A percentile compares a stretch with the other conserved stretches of the same genome.
These are phyloP conservation scores for Fonsecaea pedrosoi DNA, from an alignment of 2,329 filamentous ascomycete species.

Conservation along the genomic window DNA sequence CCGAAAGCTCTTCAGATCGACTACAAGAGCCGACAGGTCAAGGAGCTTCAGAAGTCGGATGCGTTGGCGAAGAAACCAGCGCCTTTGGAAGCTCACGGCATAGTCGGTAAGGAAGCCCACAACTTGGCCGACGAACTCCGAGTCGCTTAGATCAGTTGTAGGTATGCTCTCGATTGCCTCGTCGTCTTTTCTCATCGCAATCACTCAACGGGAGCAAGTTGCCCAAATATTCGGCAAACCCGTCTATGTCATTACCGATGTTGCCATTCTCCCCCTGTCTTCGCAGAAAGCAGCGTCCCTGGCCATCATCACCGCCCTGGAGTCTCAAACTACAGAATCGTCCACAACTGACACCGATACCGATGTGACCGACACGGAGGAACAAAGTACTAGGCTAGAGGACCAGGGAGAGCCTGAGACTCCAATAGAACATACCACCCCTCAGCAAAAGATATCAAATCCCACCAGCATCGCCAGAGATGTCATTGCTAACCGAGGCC, in stretches of 20 bases:
- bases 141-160: constrained; percentile 48
- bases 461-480: constrained; percentile 76
- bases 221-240: constrained; percentile 82
- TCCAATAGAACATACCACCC: constrained; percentile 17
- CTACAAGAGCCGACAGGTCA: constrained; percentile 67
- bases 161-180: constrained; percentile 84
- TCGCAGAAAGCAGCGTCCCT: constrained; percentile 75
- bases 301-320: constrained; percentile 62
- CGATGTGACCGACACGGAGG: constrained; percentile 43
- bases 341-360: constrained; percentile 38
- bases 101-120: constrained; percentile 60
- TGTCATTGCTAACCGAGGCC: constrained; percentile 81
- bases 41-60: constrained; percentile 47
- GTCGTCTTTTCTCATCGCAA: constrained; percentile 82
- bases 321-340: constrained; percentile 17
- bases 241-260: constrained; percentile 85
- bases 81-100: constrained; percentile 58
- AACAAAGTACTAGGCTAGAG: constrained; percentile 27
- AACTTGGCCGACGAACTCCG: background rate
- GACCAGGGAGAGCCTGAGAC: constrained; percentile 29
- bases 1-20: constrained; percentile 69
- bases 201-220: constrained; percentile 84
- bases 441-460: constrained; percentile 49
- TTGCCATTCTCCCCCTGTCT: constrained; percentile 85
- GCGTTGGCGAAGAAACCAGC: constrained; percentile 44